phyloP scores from a whole-genome alignment of 495 filamentous ascomycete genomes.

The Pyronema domesticum region DNA sequence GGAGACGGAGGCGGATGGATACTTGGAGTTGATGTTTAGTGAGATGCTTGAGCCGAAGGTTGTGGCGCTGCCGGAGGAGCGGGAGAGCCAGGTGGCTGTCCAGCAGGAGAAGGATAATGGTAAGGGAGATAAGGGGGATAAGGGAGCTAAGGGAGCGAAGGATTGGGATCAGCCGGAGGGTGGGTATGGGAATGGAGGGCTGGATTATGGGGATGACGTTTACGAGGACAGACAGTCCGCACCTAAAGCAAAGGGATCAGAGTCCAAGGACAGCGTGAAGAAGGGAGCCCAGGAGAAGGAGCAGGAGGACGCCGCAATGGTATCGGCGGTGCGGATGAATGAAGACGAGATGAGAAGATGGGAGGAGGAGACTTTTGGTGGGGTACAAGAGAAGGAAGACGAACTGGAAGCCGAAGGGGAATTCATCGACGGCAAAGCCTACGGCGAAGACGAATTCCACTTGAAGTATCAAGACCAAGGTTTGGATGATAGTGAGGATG shows the following conservation, averaged over 20 bases:
- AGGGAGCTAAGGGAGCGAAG: neutral
- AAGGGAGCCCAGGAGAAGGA: neutral
- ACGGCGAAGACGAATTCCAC: too few relatives aligned
- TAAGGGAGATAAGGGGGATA: neutral
- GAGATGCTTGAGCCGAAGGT: slow-evolving; percentile 48
- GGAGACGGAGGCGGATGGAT: slow-evolving; percentile 35
- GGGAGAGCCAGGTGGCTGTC: slow-evolving; percentile 7
- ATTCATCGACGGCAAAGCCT: too few relatives aligned
- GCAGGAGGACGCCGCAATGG: too few relatives aligned
- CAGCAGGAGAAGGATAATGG: slow-evolving; percentile 4
- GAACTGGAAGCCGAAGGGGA: too few relatives aligned
- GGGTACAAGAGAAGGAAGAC: slow-evolving; percentile 2
- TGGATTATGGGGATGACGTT: neutral
- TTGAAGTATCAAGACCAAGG: slow-evolving; percentile 1
- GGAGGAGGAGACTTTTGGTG: neutral
- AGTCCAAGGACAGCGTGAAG: neutral
- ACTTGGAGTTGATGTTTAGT: slow-evolving; percentile 33
- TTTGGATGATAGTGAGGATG: neutral
- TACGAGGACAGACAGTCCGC: slow-evolving; percentile 1
- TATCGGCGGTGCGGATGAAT: too few relatives aligned
- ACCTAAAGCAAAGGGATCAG: slow-evolving; percentile 2
- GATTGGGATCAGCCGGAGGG: neutral
- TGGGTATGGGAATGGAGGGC: neutral
- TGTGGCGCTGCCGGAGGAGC: slow-evolving; percentile 27
- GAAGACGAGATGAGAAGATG: neutral